Evolutionary conservation across 2,329 filamentous ascomycete species (phyloP).

Genomic region (Byssothecium circinans): DNA sequence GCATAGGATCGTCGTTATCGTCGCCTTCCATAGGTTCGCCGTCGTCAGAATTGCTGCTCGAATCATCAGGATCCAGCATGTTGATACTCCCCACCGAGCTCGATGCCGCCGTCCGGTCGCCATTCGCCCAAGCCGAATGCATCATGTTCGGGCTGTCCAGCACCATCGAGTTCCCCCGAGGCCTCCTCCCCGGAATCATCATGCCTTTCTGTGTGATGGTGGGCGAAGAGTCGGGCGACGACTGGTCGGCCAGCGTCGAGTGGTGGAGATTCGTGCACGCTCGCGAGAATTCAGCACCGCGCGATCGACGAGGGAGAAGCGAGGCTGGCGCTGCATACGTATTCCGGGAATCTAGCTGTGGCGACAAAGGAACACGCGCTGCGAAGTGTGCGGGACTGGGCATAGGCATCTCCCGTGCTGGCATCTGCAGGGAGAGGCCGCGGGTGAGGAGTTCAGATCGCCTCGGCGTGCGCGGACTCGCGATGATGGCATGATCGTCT

Average conservation of each 20-base stretch:
- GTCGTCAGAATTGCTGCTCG: conserved; percentile 66
- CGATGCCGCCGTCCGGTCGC: conserved; percentile 53
- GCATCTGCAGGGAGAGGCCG: conserved; percentile 72
- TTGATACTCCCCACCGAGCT: conserved; percentile 81
- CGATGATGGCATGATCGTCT: conserved; percentile 49
- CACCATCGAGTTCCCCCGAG: conserved; percentile 42
- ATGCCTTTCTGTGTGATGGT: conserved; percentile 72
- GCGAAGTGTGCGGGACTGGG: conserved; percentile 53
- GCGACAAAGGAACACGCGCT: conserved; percentile 72
- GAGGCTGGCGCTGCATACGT: conserved; percentile 87
- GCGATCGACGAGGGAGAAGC: conserved; percentile 82
- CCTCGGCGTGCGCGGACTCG: conserved; percentile 63
- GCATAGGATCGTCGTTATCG: conserved; percentile 67
- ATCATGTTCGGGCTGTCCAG: conserved; percentile 67
- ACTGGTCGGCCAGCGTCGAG: conserved; percentile 85
- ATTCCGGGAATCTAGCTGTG: conserved; percentile 81
- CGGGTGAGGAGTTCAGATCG: conserved; percentile 64
- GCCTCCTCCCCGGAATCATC: conserved; percentile 59
- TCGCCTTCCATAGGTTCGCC: conserved; percentile 53
- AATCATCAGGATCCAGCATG: conserved; percentile 78
- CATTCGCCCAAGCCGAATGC: conserved; percentile 66
- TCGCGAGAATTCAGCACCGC: conserved; percentile 89
- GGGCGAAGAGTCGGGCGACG: conserved; percentile 87
- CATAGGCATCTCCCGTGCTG: conserved; percentile 53
- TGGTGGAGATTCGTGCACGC: conserved; percentile 94